Evolutionary conservation across 129 eudicot genomes (phyloP).

Genomic region (Deinandra increscens): DNA sequence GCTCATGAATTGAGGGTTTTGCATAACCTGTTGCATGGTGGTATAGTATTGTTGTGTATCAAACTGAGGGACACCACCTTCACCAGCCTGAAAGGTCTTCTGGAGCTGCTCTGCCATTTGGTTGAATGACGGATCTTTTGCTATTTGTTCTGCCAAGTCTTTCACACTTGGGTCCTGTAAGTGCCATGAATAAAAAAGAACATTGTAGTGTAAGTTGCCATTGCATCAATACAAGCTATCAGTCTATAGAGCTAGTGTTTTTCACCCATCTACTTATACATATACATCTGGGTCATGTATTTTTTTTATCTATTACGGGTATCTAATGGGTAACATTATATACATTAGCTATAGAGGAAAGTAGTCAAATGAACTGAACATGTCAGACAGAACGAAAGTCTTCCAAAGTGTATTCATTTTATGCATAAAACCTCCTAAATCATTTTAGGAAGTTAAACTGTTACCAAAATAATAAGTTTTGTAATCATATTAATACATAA

Average conservation of each 20-base stretch:
- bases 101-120: constrained; percentile 98
- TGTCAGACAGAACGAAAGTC: not conserved
- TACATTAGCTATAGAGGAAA: constrained; percentile 2
- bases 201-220: constrained; percentile 11
- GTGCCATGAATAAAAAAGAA: constrained; percentile 7
- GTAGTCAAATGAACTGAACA: not conserved
- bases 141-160: constrained; percentile 91
- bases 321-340: not conserved
- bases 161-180: constrained; percentile 90
- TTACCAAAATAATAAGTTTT: not conserved
- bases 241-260: too few relatives aligned
- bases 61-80: constrained; percentile 59
- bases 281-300: too few relatives aligned
- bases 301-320: too few relatives aligned
- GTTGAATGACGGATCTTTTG: constrained; percentile 90
- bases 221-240: not conserved
- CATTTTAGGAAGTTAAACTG: not conserved
- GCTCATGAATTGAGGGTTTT: constrained; percentile 92
- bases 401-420: not conserved
- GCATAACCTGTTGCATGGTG: constrained; percentile 98
- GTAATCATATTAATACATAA: not conserved
- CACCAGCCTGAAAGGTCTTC: constrained; percentile 70
- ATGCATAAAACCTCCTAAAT: not conserved
- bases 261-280: too few relatives aligned
- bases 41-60: constrained; percentile 79